phyloP scores from a whole-genome alignment of 345 rosid genomes.

The Mallotus nudiflorus region DNA sequence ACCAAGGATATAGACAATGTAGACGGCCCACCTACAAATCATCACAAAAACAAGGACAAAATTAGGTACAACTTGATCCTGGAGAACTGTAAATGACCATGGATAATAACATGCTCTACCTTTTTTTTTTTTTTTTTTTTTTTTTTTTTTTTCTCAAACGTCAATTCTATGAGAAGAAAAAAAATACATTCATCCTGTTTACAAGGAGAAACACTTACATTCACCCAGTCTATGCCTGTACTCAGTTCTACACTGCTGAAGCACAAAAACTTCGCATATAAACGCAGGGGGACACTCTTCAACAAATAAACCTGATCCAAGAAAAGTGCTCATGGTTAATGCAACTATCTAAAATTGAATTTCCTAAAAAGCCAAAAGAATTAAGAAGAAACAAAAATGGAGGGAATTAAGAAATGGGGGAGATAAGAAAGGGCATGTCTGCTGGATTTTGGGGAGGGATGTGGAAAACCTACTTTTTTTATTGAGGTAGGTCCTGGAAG shows the following conservation, averaged over 20 bases:
- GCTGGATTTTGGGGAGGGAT: background rate
- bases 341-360: background rate
- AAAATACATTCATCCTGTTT: background rate
- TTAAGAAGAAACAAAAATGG: background rate
- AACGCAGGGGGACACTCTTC: slow-evolving; percentile 73
- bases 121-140: too few relatives aligned
- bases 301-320: slow-evolving; percentile 56
- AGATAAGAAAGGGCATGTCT: background rate
- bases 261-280: slow-evolving; percentile 54
- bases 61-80: slow-evolving; percentile 11
- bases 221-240: slow-evolving; percentile 74
- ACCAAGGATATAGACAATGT: slow-evolving; percentile 88
- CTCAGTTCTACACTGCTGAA: slow-evolving; percentile 54
- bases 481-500: slow-evolving; percentile 2
- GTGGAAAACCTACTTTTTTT: background rate
- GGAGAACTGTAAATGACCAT: slow-evolving; percentile 1
- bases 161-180: background rate
- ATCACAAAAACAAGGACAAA: slow-evolving; percentile 2
- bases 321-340: slow-evolving; percentile 7
- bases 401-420: background rate
- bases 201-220: slow-evolving; percentile 45
- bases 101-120: background rate
- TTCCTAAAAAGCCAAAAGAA: background rate
- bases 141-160: too few relatives aligned
- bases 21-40: slow-evolving; percentile 72